Base-by-base conservation (phyloP, 768 basidiomycete genomes). In the Auriscalpium vulgare region DNA sequence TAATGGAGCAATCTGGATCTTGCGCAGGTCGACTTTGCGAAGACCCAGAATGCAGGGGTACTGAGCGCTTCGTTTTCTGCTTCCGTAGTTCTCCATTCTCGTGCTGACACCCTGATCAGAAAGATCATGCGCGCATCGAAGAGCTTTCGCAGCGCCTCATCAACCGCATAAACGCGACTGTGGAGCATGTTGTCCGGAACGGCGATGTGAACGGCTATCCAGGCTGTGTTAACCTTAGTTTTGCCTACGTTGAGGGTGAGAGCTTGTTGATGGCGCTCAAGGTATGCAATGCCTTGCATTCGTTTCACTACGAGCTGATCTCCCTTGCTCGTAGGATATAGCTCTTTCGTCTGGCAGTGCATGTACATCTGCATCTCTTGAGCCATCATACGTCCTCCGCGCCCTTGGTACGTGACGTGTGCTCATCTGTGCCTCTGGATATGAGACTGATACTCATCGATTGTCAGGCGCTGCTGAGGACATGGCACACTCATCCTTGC, bases 331-430 rank as follows among this genome's bases (percentile, higher is more conserved):
- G 50, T 58, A 94, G 92, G 92, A 98, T 66, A 89, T 98, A 60
- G 97, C 97, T 4, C 79, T 99, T 47, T 98, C 97, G 7, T 98
- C 95, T 8, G 97, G 97, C 40, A 95, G 93, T 66, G 97, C 97
- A 8, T 99, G 97, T 66, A 99, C 97, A 37, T 98, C 95, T 0
- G 97, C 97, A 9, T 98, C 95, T 8, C 77, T 99, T 54, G 97
- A 99, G 69, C 97, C 97, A 8, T 97, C 95, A 21, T 99, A 99
- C 68, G 97, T 99, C 4, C 83, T 99, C 37, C 86, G 97, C 51
- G 97, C 97, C 4, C 81, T 99, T 47, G 94, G 92, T 85, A 66
- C 53, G 76, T 57, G 10, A 46, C 29, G 29, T 29, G 49, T 29
- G 49, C 17, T 9, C 17, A 34, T 60, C 5, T 40, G 49, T 23